Evolutionary conservation across 148 eudicot species (phyloP), one percentile per base, ranked within the genome.

Genomic region (Diospyros kaki): DNA sequence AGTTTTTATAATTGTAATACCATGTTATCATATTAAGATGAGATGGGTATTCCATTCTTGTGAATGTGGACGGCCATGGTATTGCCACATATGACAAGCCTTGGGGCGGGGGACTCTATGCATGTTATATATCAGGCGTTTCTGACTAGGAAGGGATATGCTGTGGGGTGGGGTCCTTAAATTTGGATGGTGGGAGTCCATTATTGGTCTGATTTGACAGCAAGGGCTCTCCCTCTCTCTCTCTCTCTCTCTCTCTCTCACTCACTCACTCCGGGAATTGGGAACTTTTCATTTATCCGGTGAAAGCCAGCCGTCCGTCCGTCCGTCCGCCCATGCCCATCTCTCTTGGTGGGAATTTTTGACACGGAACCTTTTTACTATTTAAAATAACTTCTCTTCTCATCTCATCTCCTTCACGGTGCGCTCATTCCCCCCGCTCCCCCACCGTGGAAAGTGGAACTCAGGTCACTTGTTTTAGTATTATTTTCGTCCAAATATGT

Each of bases 41-140:
- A 45, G 65, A 55, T 66, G 41, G 64, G 46, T 62, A 58, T 72
- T 43, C 13, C 7, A 42, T 18, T 72, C 54, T 72, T 7, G 9
- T 60, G 66, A 18, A 72, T 60, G 62, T 72, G 64, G 64, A 58
- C 58, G 64, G 46, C 28, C 28, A 28, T 28, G 28, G 52, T 46
- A 15, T 2, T 51, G 10, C 28, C 28, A 28, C 28, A 28, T 28
- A 28, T 28, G 28, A 28, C 28, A 28, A 28, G 28, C 28, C 28
- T 28, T 28, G 28, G 28, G 28, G 28, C 28, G 28, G 28, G 28
- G 28, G 28, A 28, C 28, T 28, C 28, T 28, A 28, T 28, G 28
- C 28, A 28, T 28, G 28, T 28, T 28, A 28, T 28, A 28, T 28
- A 28, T 28, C 28, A 28, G 28, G 28, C 28, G 28, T 28, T 28